A percentile compares a stretch with the other conserved stretches of the same genome.
phyloP scores from a whole-genome alignment of 2,329 filamentous ascomycete species.

The Fusarium mangiferae region DNA sequence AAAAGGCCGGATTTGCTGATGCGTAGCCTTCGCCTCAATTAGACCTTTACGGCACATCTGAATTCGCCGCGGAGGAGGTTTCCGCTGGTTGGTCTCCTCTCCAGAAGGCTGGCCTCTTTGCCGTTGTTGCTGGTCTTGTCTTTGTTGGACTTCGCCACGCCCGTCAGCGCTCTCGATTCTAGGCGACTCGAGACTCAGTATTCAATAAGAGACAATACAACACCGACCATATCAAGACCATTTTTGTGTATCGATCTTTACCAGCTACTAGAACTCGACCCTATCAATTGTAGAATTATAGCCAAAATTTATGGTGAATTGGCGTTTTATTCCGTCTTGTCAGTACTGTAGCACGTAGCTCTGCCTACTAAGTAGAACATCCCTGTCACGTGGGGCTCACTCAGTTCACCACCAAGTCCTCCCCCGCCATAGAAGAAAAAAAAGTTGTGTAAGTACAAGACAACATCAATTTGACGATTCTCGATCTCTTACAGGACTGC shows the following conservation, averaged over 20 bases:
- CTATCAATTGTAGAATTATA: neutral
- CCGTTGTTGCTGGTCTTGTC: slow-evolving; percentile 33
- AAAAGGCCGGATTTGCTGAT: slow-evolving; percentile 49
- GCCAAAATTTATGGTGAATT: neutral
- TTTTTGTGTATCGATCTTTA: neutral
- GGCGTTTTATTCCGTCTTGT: neutral
- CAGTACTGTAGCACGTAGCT: neutral
- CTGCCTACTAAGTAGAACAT: neutral
- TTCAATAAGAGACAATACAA: slow-evolving; percentile 27
- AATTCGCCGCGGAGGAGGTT: slow-evolving; percentile 29
- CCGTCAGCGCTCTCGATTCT: slow-evolving; percentile 36
- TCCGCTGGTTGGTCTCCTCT: slow-evolving; percentile 35
- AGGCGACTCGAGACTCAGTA: slow-evolving; percentile 3
- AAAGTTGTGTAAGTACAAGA: slow-evolving; percentile 48
- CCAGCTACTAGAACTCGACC: neutral
- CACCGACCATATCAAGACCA: slow-evolving; percentile 5
- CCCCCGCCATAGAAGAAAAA: slow-evolving; percentile 40
- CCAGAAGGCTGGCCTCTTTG: slow-evolving; percentile 39
- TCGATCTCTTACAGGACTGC: neutral
- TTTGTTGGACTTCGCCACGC: slow-evolving; percentile 36
- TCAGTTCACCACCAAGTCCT: slow-evolving; percentile 14
- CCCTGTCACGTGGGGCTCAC: slow-evolving; percentile 47
- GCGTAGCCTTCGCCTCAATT: slow-evolving; percentile 38
- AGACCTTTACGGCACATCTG: slow-evolving; percentile 45
- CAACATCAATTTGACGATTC: slow-evolving; percentile 8